Evolutionary conservation across 345 rosid species (phyloP).

Genomic region (Schrenkiella parvula): DNA sequence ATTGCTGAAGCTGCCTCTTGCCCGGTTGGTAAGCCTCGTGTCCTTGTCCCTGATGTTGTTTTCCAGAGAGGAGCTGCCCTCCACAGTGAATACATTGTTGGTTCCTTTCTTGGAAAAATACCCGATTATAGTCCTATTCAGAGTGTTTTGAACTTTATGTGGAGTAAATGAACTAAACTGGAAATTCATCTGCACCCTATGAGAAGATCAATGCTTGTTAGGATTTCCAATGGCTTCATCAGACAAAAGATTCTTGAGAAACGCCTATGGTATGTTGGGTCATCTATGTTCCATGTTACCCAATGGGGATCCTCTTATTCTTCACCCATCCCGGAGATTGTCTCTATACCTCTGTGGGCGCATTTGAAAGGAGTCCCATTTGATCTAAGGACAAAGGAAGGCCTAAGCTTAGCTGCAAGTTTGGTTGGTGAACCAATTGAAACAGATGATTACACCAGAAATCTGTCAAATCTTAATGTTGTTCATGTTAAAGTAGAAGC

Average conservation of each 20-base stretch:
- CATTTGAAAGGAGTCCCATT: neutral
- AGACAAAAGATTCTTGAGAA: neutral
- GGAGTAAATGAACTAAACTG: neutral
- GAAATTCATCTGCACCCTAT: neutral
- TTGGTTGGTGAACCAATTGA: neutral
- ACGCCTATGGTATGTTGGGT: neutral
- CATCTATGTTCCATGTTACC: neutral
- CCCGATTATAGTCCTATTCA: neutral
- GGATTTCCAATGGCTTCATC: neutral
- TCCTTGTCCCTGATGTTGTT: neutral
- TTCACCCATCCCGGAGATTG: too few relatives aligned
- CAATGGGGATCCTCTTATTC: too few relatives aligned
- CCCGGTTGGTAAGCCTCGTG: too few relatives aligned
- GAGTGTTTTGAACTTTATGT: neutral
- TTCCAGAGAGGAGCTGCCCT: neutral
- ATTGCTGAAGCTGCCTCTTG: too few relatives aligned
- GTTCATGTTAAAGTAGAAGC: neutral
- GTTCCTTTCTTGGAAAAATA: neutral
- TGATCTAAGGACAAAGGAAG: neutral
- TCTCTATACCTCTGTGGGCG: neutral
- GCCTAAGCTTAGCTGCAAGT: neutral
- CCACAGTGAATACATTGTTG: neutral
- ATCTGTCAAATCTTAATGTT: neutral
- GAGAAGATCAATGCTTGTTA: neutral
- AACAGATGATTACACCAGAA: neutral